phyloP scores from a whole-genome alignment of 768 basidiomycete genomes.

The Asterophora parasitica region DNA sequence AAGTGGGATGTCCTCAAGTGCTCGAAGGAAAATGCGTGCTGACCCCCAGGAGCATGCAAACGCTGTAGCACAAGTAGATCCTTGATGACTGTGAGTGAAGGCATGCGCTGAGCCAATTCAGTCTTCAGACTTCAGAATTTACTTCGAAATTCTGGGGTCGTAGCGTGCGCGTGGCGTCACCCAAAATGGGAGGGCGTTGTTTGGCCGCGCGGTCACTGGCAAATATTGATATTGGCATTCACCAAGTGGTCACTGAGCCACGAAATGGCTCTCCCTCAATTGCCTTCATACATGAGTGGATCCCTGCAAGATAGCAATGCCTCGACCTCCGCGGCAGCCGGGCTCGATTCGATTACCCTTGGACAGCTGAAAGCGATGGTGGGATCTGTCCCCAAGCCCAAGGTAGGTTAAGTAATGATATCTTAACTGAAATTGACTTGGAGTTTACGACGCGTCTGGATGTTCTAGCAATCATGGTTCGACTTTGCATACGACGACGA shows the following conservation, averaged over 20 bases:
- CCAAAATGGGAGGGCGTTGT: background rate
- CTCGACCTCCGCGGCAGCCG: slow-evolving; percentile 28
- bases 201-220: background rate
- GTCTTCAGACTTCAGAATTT: too few species aligned
- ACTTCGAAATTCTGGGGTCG: too few species aligned
- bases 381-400: slow-evolving; percentile 64
- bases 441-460: slow-evolving; percentile 7
- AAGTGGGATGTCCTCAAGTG: too few species aligned
- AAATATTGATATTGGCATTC: too few species aligned
- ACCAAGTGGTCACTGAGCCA: too few species aligned
- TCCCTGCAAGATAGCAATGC: slow-evolving; percentile 24
- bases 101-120: too few species aligned
- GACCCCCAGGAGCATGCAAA: too few species aligned
- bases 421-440: slow-evolving; percentile 5
- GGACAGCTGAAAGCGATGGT: slow-evolving; percentile 79
- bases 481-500: slow-evolving; percentile 96
- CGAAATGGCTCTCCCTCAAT: slow-evolving; percentile 24
- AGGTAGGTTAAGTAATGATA: slow-evolving; percentile 39
- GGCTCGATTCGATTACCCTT: slow-evolving; percentile 71
- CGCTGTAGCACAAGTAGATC: too few species aligned
- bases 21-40: too few species aligned
- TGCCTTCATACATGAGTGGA: slow-evolving; percentile 24
- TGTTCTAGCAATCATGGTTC: slow-evolving; percentile 71
- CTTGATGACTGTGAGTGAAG: too few species aligned
- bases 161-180: too few species aligned